A percentile compares a stretch with the other conserved stretches of the same genome.
phyloP scores from a whole-genome alignment of 2,329 filamentous ascomycete genomes.

The Endoconidiophora polonica region DNA sequence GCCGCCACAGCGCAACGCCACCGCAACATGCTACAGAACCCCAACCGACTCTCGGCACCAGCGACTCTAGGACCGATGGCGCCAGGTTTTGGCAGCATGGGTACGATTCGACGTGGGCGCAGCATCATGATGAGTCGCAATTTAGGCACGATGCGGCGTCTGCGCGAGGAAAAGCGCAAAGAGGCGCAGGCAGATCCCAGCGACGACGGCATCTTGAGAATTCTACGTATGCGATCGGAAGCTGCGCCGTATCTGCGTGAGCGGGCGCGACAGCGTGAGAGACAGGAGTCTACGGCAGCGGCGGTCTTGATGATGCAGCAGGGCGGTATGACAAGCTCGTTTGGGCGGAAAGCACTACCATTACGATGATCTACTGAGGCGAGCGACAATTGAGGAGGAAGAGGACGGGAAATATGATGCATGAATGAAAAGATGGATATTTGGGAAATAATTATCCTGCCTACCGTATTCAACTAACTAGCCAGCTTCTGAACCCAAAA shows the following conservation, averaged over 20 bases:
- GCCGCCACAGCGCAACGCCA: slow-evolving; percentile 62
- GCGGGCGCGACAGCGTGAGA: slow-evolving; percentile 81
- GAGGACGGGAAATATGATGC: neutral
- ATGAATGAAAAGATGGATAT: neutral
- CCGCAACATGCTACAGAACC: slow-evolving; percentile 47
- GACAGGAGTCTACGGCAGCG: slow-evolving; percentile 74
- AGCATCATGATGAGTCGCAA: slow-evolving; percentile 91
- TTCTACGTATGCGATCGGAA: slow-evolving; percentile 86
- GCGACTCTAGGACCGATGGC: slow-evolving; percentile 30
- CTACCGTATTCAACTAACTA: neutral
- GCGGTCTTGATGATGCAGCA: slow-evolving; percentile 87
- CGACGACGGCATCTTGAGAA: slow-evolving; percentile 94
- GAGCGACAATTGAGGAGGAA: neutral
- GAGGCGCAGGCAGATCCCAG: slow-evolving; percentile 92
- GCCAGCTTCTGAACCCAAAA: too few relatives aligned
- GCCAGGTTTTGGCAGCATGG: slow-evolving; percentile 52
- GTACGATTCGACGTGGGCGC: slow-evolving; percentile 49
- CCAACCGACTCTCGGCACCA: slow-evolving; percentile 55
- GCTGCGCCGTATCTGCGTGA: slow-evolving; percentile 77
- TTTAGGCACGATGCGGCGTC: slow-evolving; percentile 86
- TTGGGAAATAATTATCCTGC: neutral
- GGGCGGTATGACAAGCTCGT: slow-evolving; percentile 39
- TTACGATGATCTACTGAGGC: neutral
- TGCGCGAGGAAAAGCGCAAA: slow-evolving; percentile 88
- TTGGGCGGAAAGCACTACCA: slow-evolving; percentile 31